phyloP scores from a whole-genome alignment of 2,329 filamentous ascomycete species.

The Aschersonia sp. region DNA sequence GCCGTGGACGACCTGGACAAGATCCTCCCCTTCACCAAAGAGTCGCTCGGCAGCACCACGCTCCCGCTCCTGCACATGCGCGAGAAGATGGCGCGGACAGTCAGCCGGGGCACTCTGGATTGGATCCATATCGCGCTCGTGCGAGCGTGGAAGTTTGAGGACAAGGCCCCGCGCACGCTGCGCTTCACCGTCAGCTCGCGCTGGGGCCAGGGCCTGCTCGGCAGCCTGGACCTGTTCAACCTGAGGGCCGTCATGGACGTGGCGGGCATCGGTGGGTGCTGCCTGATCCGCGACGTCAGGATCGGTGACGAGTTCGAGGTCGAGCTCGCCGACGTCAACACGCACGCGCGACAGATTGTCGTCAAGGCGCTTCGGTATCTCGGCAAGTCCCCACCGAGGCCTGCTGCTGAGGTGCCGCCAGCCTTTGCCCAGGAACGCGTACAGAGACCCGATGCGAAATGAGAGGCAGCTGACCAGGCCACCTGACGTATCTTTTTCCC shows the following conservation, averaged over 20 bases:
- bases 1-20: slow-evolving; percentile 13
- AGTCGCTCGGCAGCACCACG: slow-evolving; percentile 22
- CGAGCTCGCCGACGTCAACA: slow-evolving; percentile 37
- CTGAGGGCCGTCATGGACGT: slow-evolving; percentile 25
- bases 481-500: no score
- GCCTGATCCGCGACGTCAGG: slow-evolving; percentile 26
- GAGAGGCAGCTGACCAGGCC: no score
- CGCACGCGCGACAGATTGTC: slow-evolving; percentile 27
- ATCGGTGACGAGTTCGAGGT: slow-evolving; percentile 41
- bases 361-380: slow-evolving; percentile 28
- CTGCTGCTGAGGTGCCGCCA: no score
- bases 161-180: slow-evolving; percentile 30
- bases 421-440: no score
- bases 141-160: slow-evolving; percentile 43
- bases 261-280: slow-evolving; percentile 20
- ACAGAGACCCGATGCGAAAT: no score
- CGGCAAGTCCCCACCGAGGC: not conserved
- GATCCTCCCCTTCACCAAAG: slow-evolving; percentile 30
- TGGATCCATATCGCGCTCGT: slow-evolving; percentile 47
- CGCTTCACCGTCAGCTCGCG: slow-evolving; percentile 29
- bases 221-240: slow-evolving; percentile 36
- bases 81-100: slow-evolving; percentile 32
- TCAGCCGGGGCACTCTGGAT: slow-evolving; percentile 29
- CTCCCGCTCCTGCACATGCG: slow-evolving; percentile 36
- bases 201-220: slow-evolving; percentile 18